Evolutionary conservation across 495 filamentous ascomycete species (phyloP).

Genomic region (Aspergillus avenaceus): DNA sequence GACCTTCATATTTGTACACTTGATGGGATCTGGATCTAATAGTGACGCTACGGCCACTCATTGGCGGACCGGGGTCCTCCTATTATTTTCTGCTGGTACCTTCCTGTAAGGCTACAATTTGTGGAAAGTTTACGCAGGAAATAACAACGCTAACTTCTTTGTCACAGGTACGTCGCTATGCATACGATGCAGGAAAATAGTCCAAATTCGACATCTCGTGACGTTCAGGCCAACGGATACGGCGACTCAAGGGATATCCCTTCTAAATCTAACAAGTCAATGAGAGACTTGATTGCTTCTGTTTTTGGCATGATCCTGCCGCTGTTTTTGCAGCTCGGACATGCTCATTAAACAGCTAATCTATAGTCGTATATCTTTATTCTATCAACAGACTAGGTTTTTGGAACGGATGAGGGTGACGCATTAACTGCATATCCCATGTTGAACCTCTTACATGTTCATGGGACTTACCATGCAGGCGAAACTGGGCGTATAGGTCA

Average conservation of each 20-base stretch:
- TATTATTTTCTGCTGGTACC: slow-evolving; percentile 90
- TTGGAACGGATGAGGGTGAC: background rate
- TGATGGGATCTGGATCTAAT: slow-evolving; percentile 53
- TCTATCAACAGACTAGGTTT: background rate
- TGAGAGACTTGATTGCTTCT: slow-evolving; percentile 61
- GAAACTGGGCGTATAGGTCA: background rate
- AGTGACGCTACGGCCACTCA: slow-evolving; percentile 48
- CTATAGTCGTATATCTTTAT: background rate
- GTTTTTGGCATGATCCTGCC: slow-evolving; percentile 89
- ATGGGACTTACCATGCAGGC: background rate
- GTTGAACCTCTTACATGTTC: background rate
- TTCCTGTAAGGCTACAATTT: slow-evolving; percentile 68
- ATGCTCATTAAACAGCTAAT: slow-evolving; percentile 61
- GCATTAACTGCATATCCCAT: background rate
- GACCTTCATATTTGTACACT: slow-evolving; percentile 74
- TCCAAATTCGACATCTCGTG: slow-evolving; percentile 42
- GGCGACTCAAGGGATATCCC: slow-evolving; percentile 47
- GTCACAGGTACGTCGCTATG: slow-evolving; percentile 87
- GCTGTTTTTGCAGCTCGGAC: slow-evolving; percentile 83
- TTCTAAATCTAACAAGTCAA: slow-evolving; percentile 39
- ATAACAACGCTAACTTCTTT: slow-evolving; percentile 1
- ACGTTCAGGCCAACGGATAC: slow-evolving; percentile 61
- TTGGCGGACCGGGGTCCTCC: slow-evolving; percentile 89
- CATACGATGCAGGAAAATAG: slow-evolving; percentile 92
- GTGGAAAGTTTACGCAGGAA: background rate